phyloP scores from a whole-genome alignment of 2,329 filamentous ascomycete genomes.

The Chaetomium sp. region DNA sequence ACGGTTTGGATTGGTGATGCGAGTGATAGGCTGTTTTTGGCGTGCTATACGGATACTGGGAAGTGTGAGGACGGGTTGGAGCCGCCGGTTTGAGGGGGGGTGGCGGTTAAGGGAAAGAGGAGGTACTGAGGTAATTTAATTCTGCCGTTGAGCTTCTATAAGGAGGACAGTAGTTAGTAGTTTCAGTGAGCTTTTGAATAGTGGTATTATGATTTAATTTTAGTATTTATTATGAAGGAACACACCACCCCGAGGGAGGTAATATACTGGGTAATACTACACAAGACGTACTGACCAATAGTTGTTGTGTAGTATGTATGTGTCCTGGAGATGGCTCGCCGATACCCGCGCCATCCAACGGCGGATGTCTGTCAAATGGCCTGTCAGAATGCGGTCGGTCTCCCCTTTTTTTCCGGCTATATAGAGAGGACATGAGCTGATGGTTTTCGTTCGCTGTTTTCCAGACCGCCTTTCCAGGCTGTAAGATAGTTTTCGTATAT shows the following conservation, averaged over 20 bases:
- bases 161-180: neutral
- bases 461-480: neutral
- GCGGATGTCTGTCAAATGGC: no score
- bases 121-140: neutral
- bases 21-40: constrained; percentile 45
- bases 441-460: neutral
- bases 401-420: neutral
- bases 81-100: constrained; percentile 40
- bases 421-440: neutral
- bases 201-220: neutral
- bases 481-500: neutral
- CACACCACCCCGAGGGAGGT: neutral
- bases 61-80: constrained; percentile 41
- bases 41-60: constrained; percentile 46
- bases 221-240: constrained; percentile 1
- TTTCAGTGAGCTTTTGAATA: neutral
- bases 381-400: no score
- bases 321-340: neutral
- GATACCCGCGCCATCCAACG: no score
- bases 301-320: no score
- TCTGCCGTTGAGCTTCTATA: neutral
- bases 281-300: neutral
- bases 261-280: neutral
- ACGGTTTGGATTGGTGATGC: constrained; percentile 50
- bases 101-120: no score